Conservation (phyloP, 2,329 filamentous ascomycete species). For the Capronia epimyces region DNA sequence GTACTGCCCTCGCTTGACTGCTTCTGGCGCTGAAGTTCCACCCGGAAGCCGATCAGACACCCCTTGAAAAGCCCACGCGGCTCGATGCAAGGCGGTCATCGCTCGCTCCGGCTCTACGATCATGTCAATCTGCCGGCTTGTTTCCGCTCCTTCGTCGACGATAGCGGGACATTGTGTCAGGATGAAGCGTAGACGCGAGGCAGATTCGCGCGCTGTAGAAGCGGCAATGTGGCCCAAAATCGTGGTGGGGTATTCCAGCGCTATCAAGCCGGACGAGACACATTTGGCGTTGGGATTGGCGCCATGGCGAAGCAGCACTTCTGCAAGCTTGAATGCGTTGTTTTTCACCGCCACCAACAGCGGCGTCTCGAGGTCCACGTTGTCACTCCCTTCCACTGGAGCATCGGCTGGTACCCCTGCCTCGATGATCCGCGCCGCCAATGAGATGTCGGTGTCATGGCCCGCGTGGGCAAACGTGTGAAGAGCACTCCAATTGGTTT, state of each 20-base stretch:
- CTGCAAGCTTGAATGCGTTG: slow-evolving; percentile 2
- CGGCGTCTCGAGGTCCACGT: neutral
- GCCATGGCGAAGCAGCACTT: neutral
- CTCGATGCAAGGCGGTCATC: neutral
- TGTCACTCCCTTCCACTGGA: neutral
- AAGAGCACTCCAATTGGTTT: slow-evolving; percentile 2
- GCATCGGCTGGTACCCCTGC: neutral
- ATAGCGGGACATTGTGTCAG: neutral
- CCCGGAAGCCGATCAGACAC: neutral
- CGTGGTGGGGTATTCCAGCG: neutral
- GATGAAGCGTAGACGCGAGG: neutral
- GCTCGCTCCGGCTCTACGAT: neutral
- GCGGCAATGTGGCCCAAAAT: neutral
- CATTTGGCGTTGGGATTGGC: neutral
- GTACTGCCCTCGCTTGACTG: neutral
- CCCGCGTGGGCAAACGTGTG: slow-evolving; percentile 1
- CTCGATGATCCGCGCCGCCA: neutral
- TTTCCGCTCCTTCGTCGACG: neutral
- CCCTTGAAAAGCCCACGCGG: slow-evolving; percentile 1
- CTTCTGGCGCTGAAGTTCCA: neutral
- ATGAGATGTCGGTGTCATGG: neutral
- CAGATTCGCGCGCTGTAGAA: neutral
- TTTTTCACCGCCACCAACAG: slow-evolving; percentile 1
- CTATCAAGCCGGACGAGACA: neutral
- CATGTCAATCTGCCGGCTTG: neutral